Base-by-base conservation (phyloP, 192 early-diverging fungal species). In the Umbelopsis sp. region DNA sequence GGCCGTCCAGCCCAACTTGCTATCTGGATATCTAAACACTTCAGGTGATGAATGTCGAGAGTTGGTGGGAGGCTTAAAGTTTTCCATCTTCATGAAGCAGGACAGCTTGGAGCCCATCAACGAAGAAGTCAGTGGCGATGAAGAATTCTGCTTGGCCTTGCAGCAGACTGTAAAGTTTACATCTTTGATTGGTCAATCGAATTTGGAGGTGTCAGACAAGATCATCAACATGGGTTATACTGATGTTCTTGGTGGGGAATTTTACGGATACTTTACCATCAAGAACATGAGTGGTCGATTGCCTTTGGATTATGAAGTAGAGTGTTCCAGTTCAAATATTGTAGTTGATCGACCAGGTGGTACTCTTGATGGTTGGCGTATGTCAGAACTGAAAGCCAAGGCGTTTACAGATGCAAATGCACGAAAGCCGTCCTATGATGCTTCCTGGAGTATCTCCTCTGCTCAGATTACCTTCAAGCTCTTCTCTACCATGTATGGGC, bases 41-140 rank as follows among this genome's bases (percentile, higher is more conserved):
- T 50, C 75, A 0, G 76, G 64, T 49, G 70, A 82, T 15, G 87
- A 88, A 50, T 88, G 84, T 69, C 79, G 93, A 20, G 86, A 80
- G 20, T 79, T 96, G 41, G 86, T 96, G 27, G 94, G 94, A 55
- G 94, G 94, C 5, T 89, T 96, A 53, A 84, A 87, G 64, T 96
- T 96, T 55, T 74, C 86, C 15, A 83, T 92, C 2, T 87, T 73
- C 53, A 74, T 82, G 3, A 80, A 86, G 58, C 87, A 91, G 16
- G 71, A 77, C 44, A 35, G 22, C 16, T 66, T 58, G 13, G 48
- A 68, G 27, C 22, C 30, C 15, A 16, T 45, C 35, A 70, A 61
- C 35, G 46, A 66, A 2, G 53, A 66, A 25, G 47, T 20, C 3
- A 30, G 27, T 7, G 41, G 61, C 0, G 75, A 79, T 12, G 73